A percentile compares a stretch with the other conserved stretches of the same genome.
Conservation (phyloP, 192 early-diverging fungal genomes). For the Umbelopsis ramanniana region DNA sequence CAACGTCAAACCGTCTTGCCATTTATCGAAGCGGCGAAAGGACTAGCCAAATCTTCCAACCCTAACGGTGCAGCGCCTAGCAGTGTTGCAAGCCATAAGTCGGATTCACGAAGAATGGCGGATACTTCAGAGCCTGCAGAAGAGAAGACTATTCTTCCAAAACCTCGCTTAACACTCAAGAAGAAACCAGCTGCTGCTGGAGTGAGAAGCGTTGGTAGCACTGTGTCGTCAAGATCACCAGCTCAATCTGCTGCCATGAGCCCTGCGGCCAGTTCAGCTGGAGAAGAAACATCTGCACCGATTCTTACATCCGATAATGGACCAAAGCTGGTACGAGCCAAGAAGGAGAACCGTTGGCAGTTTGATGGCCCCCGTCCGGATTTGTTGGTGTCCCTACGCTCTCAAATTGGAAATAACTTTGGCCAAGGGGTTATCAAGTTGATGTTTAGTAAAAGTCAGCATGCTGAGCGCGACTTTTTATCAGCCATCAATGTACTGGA, state of each 20-base stretch:
- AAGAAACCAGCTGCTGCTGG: background rate
- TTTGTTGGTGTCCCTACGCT: conserved; percentile 60
- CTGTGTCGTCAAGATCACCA: background rate
- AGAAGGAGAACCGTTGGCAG: conserved; percentile 75
- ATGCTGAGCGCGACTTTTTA: conserved; percentile 85
- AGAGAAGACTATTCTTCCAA: conserved; percentile 19
- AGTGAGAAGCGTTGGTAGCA: conserved; percentile 16
- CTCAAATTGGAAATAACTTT: conserved; percentile 67
- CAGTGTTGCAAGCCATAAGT: background rate
- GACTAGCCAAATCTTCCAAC: conserved; percentile 32
- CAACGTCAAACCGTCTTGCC: conserved; percentile 75
- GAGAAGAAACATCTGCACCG: conserved; percentile 44
- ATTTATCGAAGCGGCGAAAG: conserved; percentile 71
- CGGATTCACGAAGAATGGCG: background rate
- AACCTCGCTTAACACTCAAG: conserved; percentile 10
- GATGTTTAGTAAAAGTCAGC: conserved; percentile 82
- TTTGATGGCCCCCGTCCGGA: conserved; percentile 71
- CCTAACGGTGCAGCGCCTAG: background rate
- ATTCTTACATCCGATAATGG: conserved; percentile 68
- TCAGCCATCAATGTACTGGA: conserved; percentile 69
- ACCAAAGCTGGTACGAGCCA: conserved; percentile 70
- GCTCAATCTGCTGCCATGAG: conserved; percentile 19
- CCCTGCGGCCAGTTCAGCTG: conserved; percentile 11
- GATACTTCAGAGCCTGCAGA: background rate
- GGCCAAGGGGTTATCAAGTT: conserved; percentile 56